A percentile compares a stretch with the other conserved stretches of the same genome.
phyloP scores from a whole-genome alignment of 2,329 filamentous ascomycete species.

The Teratosphaeriaceae sp. region DNA sequence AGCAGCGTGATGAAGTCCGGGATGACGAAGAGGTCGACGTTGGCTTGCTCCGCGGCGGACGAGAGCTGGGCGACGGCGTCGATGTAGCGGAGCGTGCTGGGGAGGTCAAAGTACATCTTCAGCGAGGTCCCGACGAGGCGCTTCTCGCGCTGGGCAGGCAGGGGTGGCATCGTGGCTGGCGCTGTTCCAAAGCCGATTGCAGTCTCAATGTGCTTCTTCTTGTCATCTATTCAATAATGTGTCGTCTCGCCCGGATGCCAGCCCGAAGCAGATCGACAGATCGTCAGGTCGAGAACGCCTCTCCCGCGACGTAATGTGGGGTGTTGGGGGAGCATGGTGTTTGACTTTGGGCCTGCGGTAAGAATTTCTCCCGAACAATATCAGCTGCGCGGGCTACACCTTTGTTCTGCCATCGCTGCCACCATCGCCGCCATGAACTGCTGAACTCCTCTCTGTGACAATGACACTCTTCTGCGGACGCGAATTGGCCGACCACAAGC shows the following conservation, averaged over 20 bases:
- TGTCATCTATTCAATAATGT: too few relatives aligned
- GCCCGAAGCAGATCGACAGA: too few relatives aligned
- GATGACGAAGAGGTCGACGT: conserved; percentile 67
- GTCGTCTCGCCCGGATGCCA: too few relatives aligned
- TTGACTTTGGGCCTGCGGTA: neutral
- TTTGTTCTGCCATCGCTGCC: neutral
- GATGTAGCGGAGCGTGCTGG: conserved; percentile 50
- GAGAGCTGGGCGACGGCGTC: conserved; percentile 37
- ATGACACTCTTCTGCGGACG: conserved; percentile 30
- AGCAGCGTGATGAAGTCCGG: conserved; percentile 68
- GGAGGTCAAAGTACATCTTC: conserved; percentile 73
- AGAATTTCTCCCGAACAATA: conserved; percentile 1
- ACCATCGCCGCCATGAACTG: neutral
- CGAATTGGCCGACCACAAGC: conserved; percentile 28
- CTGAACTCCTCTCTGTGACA: neutral
- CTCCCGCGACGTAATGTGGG: neutral
- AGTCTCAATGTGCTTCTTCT: too few relatives aligned
- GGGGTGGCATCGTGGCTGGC: conserved; percentile 26
- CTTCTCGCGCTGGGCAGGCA: conserved; percentile 36
- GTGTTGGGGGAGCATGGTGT: neutral
- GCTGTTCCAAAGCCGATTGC: too few relatives aligned
- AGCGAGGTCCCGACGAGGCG: conserved; percentile 67
- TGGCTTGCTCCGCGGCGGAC: conserved; percentile 47
- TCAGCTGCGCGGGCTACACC: neutral
- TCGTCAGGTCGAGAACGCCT: neutral